These are phyloP conservation scores for Malus orientalis DNA, from an alignment of 306 rosid species.

Conservation along the genomic window DNA sequence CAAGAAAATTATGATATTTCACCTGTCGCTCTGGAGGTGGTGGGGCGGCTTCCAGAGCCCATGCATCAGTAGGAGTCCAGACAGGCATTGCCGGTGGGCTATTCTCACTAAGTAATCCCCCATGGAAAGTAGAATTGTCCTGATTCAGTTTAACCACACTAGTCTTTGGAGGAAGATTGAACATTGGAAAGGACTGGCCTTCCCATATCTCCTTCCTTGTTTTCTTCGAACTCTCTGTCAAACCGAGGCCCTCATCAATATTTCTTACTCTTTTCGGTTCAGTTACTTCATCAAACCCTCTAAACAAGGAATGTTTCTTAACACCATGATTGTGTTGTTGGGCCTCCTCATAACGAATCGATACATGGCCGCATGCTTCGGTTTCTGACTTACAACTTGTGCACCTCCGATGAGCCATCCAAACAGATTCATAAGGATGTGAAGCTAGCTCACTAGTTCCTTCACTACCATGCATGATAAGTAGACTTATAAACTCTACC, in stretches of 20 bases:
- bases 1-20: constrained; percentile 26
- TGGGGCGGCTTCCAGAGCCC: constrained; percentile 17
- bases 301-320: constrained; percentile 22
- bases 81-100: constrained; percentile 22
- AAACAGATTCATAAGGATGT: constrained; percentile 34
- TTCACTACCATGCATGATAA: constrained; percentile 36
- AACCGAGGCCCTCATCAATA: constrained; percentile 21
- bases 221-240: constrained; percentile 14
- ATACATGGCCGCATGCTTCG: constrained; percentile 14
- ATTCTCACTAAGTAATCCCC: constrained; percentile 21
- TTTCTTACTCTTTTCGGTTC: constrained; percentile 20
- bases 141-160: constrained; percentile 21
- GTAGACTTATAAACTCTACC: not conserved
- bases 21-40: constrained; percentile 9
- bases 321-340: constrained; percentile 25
- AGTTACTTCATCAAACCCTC: constrained; percentile 30
- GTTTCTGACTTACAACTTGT: constrained; percentile 36
- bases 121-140: constrained; percentile 12
- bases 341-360: constrained; percentile 30
- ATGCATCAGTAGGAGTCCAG: constrained; percentile 23
- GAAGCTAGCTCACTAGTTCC: constrained; percentile 26
- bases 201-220: constrained; percentile 22
- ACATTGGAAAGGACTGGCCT: constrained; percentile 48
- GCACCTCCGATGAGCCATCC: constrained; percentile 73
- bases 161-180: constrained; percentile 30